Evolutionary conservation across 73 alveolate genomes (phyloP).

Genomic region (Tetrahymena thermophila): DNA sequence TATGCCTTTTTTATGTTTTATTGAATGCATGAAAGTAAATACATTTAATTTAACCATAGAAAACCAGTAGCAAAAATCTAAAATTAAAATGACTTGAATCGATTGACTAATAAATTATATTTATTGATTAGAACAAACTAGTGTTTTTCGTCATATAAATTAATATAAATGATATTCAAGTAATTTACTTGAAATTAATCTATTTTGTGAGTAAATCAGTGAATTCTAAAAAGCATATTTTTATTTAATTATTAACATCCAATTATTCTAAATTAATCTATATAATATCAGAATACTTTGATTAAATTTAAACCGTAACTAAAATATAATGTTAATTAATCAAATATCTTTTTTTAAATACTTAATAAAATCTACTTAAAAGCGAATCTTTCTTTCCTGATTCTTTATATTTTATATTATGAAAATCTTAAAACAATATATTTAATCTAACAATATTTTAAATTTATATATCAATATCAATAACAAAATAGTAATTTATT

Average conservation of each 20-base stretch:
- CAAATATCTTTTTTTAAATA: background rate
- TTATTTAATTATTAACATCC: background rate
- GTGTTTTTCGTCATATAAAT: background rate
- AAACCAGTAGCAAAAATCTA: background rate
- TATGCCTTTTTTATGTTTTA: no score
- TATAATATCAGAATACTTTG: no score
- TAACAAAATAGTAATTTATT: no score
- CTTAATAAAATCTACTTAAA: no score
- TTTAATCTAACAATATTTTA: no score
- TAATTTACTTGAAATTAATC: background rate
- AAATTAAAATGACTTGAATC: background rate
- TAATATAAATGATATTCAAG: background rate
- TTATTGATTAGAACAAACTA: no score
- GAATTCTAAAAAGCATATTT: background rate
- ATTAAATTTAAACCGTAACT: background rate
- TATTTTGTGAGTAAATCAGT: background rate
- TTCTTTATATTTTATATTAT: no score
- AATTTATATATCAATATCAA: no score
- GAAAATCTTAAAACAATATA: no score
- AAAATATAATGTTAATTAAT: no score
- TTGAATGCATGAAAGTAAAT: background rate
- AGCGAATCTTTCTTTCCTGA: no score
- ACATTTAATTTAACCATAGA: background rate
- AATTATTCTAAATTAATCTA: background rate
- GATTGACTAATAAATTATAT: no score